These are phyloP conservation scores for Russula abietina DNA, from an alignment of 768 basidiomycete genomes.

Conservation along the genomic window DNA sequence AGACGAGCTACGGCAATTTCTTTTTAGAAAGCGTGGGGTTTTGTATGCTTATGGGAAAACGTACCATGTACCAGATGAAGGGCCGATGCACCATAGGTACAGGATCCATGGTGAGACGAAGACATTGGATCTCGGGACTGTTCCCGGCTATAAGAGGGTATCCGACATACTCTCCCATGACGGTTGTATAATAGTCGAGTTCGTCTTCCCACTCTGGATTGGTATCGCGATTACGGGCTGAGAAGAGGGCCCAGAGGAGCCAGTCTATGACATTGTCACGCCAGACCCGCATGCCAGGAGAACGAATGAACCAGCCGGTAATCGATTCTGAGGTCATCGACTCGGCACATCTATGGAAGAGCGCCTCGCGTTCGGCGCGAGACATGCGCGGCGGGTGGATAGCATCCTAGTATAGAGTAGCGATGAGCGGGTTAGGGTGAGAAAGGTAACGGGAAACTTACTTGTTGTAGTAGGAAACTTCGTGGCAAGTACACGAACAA, in stretches of 20 bases:
- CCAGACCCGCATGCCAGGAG: conserved; percentile 30
- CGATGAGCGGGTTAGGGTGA: neutral
- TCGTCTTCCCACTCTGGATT: conserved; percentile 45
- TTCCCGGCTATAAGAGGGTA: conserved; percentile 38
- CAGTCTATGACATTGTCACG: conserved; percentile 51
- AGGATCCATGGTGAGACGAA: conserved; percentile 52
- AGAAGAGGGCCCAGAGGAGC: conserved; percentile 63
- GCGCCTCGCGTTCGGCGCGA: conserved; percentile 39
- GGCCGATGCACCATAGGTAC: conserved; percentile 53
- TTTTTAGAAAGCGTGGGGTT: neutral
- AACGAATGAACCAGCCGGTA: conserved; percentile 49
- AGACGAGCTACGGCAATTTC: conserved; percentile 42
- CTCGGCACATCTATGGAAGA: conserved; percentile 44
- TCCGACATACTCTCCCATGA: conserved; percentile 39
- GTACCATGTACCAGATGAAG: conserved; percentile 58
- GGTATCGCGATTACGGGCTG: conserved; percentile 32
- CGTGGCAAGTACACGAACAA: conserved; percentile 45
- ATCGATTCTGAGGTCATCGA: conserved; percentile 30
- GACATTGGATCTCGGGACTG: conserved; percentile 36
- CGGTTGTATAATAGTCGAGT: conserved; percentile 41
- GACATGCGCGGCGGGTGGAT: conserved; percentile 35
- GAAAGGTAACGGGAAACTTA: conserved; percentile 26
- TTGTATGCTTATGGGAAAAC: neutral
- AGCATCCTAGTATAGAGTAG: conserved; percentile 26
- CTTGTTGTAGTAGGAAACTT: conserved; percentile 43